Evolutionary conservation across 2,329 filamentous ascomycete genomes (phyloP).

Genomic region (Hypocrella siamensis): DNA sequence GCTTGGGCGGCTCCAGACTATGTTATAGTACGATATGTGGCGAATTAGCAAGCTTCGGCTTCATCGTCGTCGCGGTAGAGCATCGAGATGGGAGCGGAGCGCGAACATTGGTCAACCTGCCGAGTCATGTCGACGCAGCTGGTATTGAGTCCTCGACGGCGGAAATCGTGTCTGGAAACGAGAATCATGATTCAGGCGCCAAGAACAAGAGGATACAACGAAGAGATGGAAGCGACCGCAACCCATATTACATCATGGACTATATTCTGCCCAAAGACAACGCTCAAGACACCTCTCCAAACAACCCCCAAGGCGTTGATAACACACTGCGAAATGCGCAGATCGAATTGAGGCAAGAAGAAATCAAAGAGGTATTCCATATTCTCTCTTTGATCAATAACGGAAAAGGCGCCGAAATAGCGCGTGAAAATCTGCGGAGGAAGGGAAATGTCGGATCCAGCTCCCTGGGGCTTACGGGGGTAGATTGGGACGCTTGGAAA

Average conservation of each 20-base stretch:
- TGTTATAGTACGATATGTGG: constrained; percentile 48
- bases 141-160: constrained; percentile 14
- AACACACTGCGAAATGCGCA: constrained; percentile 42
- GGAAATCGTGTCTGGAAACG: constrained; percentile 8
- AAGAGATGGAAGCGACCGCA: constrained; percentile 11
- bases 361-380: constrained; percentile 47
- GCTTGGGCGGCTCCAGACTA: constrained; percentile 46
- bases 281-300: constrained; percentile 30
- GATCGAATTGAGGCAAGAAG: constrained; percentile 45
- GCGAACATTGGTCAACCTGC: constrained; percentile 43
- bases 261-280: constrained; percentile 48
- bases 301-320: constrained; percentile 45
- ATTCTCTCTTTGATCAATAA: constrained; percentile 37
- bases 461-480: constrained; percentile 38
- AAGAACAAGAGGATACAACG: constrained; percentile 15
- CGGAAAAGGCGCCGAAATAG: constrained; percentile 35
- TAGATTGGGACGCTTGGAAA: constrained; percentile 41
- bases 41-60: constrained; percentile 50
- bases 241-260: constrained; percentile 33
- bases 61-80: constrained; percentile 48
- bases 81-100: constrained; percentile 50
- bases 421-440: constrained; percentile 34
- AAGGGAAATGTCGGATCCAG: constrained; percentile 43
- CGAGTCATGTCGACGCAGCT: constrained; percentile 19
- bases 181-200: constrained; percentile 7